Conservation (phyloP, 495 filamentous ascomycete genomes). For the Aspergillus ostianus region DNA sequence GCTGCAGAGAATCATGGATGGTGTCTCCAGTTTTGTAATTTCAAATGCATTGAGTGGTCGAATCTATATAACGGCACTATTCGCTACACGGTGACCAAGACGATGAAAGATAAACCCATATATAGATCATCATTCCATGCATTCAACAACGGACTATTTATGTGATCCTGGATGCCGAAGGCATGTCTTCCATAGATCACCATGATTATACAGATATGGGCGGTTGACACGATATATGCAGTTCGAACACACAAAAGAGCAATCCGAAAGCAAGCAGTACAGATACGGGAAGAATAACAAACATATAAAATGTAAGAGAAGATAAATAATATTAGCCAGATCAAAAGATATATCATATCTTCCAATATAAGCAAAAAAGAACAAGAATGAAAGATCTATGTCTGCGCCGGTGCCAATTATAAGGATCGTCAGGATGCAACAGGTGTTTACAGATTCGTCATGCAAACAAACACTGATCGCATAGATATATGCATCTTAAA, state of each 20-base stretch:
- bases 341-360: neutral
- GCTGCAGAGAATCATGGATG: too few species aligned
- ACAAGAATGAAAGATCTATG: constrained; percentile 1
- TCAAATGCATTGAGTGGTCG: neutral
- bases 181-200: neutral
- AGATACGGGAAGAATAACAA: neutral
- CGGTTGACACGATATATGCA: neutral
- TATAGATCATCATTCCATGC: neutral
- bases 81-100: neutral
- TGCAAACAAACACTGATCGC: constrained; percentile 8
- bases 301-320: neutral
- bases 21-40: too few species aligned
- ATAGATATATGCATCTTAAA: constrained; percentile 4
- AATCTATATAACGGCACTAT: neutral
- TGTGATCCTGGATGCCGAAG: neutral
- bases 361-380: neutral
- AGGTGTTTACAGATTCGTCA: constrained; percentile 5
- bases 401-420: constrained; percentile 7
- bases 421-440: constrained; percentile 4
- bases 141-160: neutral
- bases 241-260: neutral
- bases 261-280: neutral
- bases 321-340: neutral
- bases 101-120: neutral
- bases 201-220: neutral